Percentiles rank a stretch among this genome's conserved stretches.
phyloP scores from a whole-genome alignment of 352 stramenopile genomes.

The Phytophthora pluvialis region DNA sequence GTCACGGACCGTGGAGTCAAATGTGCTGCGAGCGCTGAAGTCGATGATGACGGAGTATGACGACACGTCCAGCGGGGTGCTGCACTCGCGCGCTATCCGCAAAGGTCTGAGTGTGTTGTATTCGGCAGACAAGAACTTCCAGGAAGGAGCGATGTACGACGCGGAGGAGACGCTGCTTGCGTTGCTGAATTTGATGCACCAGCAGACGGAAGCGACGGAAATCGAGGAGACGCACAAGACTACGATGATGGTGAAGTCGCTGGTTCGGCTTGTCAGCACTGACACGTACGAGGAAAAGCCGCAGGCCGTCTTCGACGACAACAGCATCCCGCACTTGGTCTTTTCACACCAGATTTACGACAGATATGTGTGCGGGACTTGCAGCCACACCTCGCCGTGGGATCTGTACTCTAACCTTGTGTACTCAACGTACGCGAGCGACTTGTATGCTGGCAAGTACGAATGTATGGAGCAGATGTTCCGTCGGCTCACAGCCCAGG shows the following conservation, averaged over 20 bases:
- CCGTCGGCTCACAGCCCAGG: constrained; percentile 59
- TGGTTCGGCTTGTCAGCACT: constrained; percentile 73
- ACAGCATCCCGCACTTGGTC: constrained; percentile 87
- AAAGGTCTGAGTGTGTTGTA: constrained; percentile 89
- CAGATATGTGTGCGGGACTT: constrained; percentile 70
- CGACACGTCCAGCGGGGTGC: constrained; percentile 75
- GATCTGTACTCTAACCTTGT: constrained; percentile 87
- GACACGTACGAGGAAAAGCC: constrained; percentile 69
- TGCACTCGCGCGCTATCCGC: constrained; percentile 80
- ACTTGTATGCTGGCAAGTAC: constrained; percentile 66
- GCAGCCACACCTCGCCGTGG: constrained; percentile 69
- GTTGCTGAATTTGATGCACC: constrained; percentile 87
- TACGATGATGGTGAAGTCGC: constrained; percentile 71
- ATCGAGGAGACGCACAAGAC: constrained; percentile 80
- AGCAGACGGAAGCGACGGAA: constrained; percentile 79
- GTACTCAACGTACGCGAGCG: constrained; percentile 82
- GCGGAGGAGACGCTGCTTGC: constrained; percentile 86
- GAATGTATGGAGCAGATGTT: constrained; percentile 80
- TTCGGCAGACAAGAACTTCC: constrained; percentile 84
- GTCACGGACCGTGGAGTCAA: constrained; percentile 68
- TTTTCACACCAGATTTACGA: constrained; percentile 91
- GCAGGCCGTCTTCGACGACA: constrained; percentile 80
- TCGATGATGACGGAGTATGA: constrained; percentile 88
- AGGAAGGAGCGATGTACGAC: constrained; percentile 90
- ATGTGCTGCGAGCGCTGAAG: constrained; percentile 79